Base-by-base conservation (phyloP, 495 filamentous ascomycete species). In the Lepraria neglecta region DNA sequence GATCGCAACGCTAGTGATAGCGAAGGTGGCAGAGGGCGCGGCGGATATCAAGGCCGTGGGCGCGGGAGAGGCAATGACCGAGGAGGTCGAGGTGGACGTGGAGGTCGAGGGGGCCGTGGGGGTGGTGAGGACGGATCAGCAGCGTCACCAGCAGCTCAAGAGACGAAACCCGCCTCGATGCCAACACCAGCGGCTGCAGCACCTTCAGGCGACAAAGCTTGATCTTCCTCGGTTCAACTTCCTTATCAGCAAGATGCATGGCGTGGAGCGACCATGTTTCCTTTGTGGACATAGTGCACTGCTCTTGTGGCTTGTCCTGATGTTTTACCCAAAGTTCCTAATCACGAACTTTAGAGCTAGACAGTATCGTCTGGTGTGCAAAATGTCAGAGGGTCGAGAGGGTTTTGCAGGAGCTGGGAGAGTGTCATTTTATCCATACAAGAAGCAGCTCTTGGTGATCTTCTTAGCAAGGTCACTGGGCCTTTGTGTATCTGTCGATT, bases 1-100 rank as follows among this genome's bases (percentile, higher is more conserved):
- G 85, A 84, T 79, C 59, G 59, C 4, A 61, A 61, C 58, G 85
- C 88, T 61, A 96, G 90, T 69, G 94, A 95, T 69, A 92, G 89
- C 58, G 90, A 95, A 68, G 82, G 76, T 52, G 72, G 72, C 38
- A 73, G 83, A 46, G 78, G 84, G 21, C 78, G 84, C 43, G 84
- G 87, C 51, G 84, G 84, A 54, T 83, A 86, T 50, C 80, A 83
- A 66, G 83, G 83, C n/a, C 78, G 84, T 6, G 79, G 82, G 56
- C 79, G 84, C 46, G 79, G 81, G 28, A 44, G 69, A 56, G 67
- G 67, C 44, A 60, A 58, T 27, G 65, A 64, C 11, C 65, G 71
- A 56, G 72, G 74, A 35, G 46, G 65, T 44, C 69, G 77, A 42
- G 70, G 77, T 53, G 75, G 77, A 44, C 75, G 74, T 65, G 72